Base-by-base conservation (phyloP, 1,284 basidiomycete genomes). In the Malassezia pachydermatis region DNA sequence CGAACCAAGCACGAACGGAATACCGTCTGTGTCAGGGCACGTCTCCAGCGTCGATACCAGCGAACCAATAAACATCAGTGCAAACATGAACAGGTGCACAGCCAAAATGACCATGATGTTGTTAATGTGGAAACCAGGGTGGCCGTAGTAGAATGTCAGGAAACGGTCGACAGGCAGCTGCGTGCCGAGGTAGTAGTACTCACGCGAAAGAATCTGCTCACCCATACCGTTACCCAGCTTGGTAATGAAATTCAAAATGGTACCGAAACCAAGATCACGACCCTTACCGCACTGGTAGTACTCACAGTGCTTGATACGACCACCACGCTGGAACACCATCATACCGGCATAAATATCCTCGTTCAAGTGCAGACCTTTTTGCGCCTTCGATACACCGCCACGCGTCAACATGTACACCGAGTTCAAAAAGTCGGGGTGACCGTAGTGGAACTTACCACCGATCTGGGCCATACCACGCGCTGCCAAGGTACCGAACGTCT, bases 151-250 rank as follows among this genome's bases (percentile, higher is more conserved):
- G 80, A 96, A 98, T 45, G 92, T 96, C 71, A 98, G 77, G 84
- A 98, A 98, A 44, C 94, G 84, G 73, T 98, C 94, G 72, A 95
- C 83, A 33, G 92, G 90, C 38, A 98, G 80, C 73, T 98, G 92
- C n/a, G 94, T 98, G 44, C 92, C 94, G 59, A 98, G 76, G 73
- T 98, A 98, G 76, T 98, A 98, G 76, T 98, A 96, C 76, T 98
- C 92, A 64, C 92, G 82, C 75, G 88, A 94, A 60, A 98, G 80
- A 87, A 96, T 90, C 75, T 98, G 92, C 74, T 98, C 94, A 47
- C 92, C 94, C 92, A 98, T 98, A 76, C 94, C 94, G 37, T 90
- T 96, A 27, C 94, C 92, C 59, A 98, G 89, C 80, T 98, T 98
- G 57, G 92, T 98, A 78, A 89, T 87, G 83, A 98, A 98, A 75